A percentile compares a stretch with the other conserved stretches of the same genome.
Conservation (phyloP, 768 basidiomycete genomes). For the Pholiota molesta region DNA sequence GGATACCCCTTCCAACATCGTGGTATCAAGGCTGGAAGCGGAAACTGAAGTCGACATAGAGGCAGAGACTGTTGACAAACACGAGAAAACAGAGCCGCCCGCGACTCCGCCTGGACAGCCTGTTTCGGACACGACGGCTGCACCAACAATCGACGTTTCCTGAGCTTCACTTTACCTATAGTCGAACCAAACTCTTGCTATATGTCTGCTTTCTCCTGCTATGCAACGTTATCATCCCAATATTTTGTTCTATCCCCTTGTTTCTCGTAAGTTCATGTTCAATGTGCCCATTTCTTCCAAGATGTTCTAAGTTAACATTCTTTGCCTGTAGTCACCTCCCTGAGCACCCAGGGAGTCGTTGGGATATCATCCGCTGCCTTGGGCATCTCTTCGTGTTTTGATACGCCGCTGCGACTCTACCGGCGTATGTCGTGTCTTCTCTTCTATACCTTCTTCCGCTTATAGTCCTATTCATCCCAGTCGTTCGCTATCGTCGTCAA, state of each 20-base stretch:
- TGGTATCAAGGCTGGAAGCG: not conserved
- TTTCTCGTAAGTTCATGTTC: slow-evolving; percentile 20
- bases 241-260: slow-evolving; percentile 32
- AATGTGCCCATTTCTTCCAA: not conserved
- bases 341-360: slow-evolving; percentile 28
- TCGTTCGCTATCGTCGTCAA: slow-evolving; percentile 21
- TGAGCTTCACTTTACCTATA: slow-evolving; percentile 24
- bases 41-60: not conserved
- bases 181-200: slow-evolving; percentile 20
- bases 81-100: slow-evolving; percentile 15
- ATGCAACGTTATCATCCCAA: slow-evolving; percentile 32
- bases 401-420: slow-evolving; percentile 31
- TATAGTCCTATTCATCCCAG: slow-evolving; percentile 11
- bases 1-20: not conserved
- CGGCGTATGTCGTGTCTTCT: slow-evolving; percentile 22
- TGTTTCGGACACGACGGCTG: not conserved
- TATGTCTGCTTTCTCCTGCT: slow-evolving; percentile 30
- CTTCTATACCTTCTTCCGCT: not conserved
- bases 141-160: slow-evolving; percentile 12
- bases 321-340: slow-evolving; percentile 20
- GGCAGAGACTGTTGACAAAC: slow-evolving; percentile 9
- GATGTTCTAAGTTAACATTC: not conserved
- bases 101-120: not conserved
- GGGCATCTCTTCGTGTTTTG: slow-evolving; percentile 34
- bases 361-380: slow-evolving; percentile 32